Evolutionary conservation across 2,329 filamentous ascomycete species (phyloP).

Genomic region (Aspergillus melleus): DNA sequence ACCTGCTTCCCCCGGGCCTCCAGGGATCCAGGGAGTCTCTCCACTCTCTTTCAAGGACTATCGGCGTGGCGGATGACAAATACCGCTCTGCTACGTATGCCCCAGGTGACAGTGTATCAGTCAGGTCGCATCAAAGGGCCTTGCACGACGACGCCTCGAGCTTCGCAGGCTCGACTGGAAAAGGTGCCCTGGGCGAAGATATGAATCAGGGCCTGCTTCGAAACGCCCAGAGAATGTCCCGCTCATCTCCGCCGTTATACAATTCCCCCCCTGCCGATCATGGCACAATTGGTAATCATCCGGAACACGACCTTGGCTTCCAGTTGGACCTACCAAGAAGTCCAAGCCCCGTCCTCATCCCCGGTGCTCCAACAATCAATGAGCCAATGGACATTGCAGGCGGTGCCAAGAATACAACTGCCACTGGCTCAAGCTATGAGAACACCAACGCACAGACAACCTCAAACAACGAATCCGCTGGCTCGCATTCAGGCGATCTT

Average conservation of each 20-base stretch:
- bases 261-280: constrained; percentile 18
- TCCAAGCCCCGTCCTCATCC: constrained; percentile 21
- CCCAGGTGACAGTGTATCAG: constrained; percentile 43
- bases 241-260: constrained; percentile 47
- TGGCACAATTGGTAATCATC: constrained; percentile 11
- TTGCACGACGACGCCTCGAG: constrained; percentile 52
- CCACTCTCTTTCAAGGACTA: constrained; percentile 76
- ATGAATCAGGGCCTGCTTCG: constrained; percentile 55
- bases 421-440: background rate
- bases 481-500: background rate
- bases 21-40: constrained; percentile 82
- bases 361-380: constrained; percentile 12
- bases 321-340: constrained; percentile 22
- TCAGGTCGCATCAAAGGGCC: constrained; percentile 38
- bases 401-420: background rate
- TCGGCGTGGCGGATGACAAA: constrained; percentile 76
- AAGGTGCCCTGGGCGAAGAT: constrained; percentile 42
- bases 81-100: constrained; percentile 69
- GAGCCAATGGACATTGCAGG: constrained; percentile 7
- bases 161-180: constrained; percentile 52
- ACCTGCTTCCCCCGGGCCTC: constrained; percentile 82
- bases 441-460: too few relatives aligned
- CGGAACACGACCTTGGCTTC: constrained; percentile 21
- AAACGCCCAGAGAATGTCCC: constrained; percentile 61
- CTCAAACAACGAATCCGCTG: constrained; percentile 48